Conservation (phyloP, 768 basidiomycete genomes). For the Lactarius hatsudake region DNA sequence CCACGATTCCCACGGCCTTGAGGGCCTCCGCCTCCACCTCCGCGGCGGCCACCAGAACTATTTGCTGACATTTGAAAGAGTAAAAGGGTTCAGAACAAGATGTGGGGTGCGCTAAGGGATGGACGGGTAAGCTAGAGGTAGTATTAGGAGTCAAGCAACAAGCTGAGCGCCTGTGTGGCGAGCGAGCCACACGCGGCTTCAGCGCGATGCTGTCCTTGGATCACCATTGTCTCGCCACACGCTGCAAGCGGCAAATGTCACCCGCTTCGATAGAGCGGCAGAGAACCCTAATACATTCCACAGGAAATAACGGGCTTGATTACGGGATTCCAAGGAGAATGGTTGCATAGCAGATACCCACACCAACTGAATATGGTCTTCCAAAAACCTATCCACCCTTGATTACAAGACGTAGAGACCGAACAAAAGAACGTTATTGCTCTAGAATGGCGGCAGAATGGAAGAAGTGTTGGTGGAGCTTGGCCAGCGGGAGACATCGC, state of each 20-base stretch:
- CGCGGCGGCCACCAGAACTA: not conserved
- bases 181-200: not conserved
- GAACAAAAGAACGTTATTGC: no score
- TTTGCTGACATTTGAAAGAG: constrained; percentile 11
- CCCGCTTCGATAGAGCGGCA: not conserved
- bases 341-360: no score
- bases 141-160: not conserved
- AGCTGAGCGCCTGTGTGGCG: not conserved
- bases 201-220: not conserved
- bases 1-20: constrained; percentile 20
- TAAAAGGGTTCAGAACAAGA: not conserved
- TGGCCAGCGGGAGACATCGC: not conserved
- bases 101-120: not conserved
- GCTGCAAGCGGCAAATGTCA: no score
- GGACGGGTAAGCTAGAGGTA: not conserved
- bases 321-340: no score
- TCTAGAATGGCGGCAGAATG: no score
- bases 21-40: constrained; percentile 6
- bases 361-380: no score
- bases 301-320: not conserved
- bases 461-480: not conserved
- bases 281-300: not conserved
- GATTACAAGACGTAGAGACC: no score
- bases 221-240: not conserved
- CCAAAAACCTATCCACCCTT: no score